Evolutionary conservation across 305 asterid species (phyloP).

Genomic region (Solanum hybrid): DNA sequence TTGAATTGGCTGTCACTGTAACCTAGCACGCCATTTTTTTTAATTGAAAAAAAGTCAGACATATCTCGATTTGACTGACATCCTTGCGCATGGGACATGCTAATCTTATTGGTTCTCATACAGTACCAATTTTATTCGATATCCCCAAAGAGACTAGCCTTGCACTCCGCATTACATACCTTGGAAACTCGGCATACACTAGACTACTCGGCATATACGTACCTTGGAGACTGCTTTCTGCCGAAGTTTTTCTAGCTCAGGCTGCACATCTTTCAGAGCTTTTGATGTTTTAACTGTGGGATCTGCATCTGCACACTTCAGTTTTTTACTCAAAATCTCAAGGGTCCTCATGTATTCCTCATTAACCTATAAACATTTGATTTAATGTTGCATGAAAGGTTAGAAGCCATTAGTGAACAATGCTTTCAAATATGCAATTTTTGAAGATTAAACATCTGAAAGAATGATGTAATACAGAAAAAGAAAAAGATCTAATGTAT

Average conservation of each 20-base stretch:
- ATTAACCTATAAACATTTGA: slow-evolving; percentile 52
- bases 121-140: neutral
- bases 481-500: neutral
- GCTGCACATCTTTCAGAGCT: slow-evolving; percentile 85
- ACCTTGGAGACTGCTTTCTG: slow-evolving; percentile 99
- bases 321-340: slow-evolving; percentile 80
- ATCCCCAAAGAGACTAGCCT: neutral
- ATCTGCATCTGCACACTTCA: slow-evolving; percentile 72
- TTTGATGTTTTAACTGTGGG: slow-evolving; percentile 74
- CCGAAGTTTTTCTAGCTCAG: slow-evolving; percentile 89
- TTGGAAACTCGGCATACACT: slow-evolving; percentile 24
- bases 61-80: neutral
- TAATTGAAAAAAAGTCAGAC: neutral
- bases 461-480: neutral
- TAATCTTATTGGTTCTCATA: neutral
- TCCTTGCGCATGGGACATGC: neutral
- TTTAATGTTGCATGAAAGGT: slow-evolving; percentile 10
- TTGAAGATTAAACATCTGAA: neutral
- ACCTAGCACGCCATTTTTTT: neutral
- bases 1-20: neutral
- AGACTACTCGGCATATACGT: neutral
- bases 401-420: slow-evolving; percentile 8
- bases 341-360: slow-evolving; percentile 90
- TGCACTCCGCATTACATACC: slow-evolving; percentile 26
- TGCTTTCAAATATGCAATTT: neutral